Base-by-base conservation (phyloP, 192 early-diverging fungal species). In the Coemansia sp. region DNA sequence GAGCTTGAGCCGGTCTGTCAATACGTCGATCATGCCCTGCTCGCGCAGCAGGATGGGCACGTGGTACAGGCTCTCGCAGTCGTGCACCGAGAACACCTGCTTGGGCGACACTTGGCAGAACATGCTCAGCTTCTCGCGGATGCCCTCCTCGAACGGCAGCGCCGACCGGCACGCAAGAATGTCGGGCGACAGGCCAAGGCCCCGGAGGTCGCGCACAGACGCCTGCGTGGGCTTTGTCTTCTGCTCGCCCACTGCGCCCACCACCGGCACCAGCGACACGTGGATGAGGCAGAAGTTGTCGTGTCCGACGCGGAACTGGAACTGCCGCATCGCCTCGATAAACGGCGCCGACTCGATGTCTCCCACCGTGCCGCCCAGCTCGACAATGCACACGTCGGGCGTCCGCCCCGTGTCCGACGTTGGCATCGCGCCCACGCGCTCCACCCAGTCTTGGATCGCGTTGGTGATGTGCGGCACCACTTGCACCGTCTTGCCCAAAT, bases 281-380 rank as follows among this genome's bases (percentile, higher is more conserved):
- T 98, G 97, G 66, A 97, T 95, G 71, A 97, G 72, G 62, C 90
- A 96, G 73, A 99, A 98, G 87, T 99, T 99, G 60, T 95, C 93
- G 75, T 90, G 89, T 14, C 97, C 97, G 21, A 99, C 97, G 66
- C 96, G 90, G 86, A 97, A 98, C 79, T 99, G 97, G 88, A 99
- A 99, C 80, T 99, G 97, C 60, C 97, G 91, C 92, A 99, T 95
- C 24, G 97, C 97, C 82, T 99, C 97, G 61, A 98, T 89, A 67
- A 97, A 99, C n/a, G 96, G 97, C 49, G 96, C 95, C 18, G 93
- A 95, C 79, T 99, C 97, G 67, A 99, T 97, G 70, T 99, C 97
- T 68, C 97, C 97, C 14, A 99, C 95, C 47, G 96, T 97, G 54
- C 97, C 97, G 70, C 97, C 96, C 36, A 98, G 83, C 79, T 99